Conservation (phyloP, 768 basidiomycete genomes). For the Lactifluus echinatus region DNA sequence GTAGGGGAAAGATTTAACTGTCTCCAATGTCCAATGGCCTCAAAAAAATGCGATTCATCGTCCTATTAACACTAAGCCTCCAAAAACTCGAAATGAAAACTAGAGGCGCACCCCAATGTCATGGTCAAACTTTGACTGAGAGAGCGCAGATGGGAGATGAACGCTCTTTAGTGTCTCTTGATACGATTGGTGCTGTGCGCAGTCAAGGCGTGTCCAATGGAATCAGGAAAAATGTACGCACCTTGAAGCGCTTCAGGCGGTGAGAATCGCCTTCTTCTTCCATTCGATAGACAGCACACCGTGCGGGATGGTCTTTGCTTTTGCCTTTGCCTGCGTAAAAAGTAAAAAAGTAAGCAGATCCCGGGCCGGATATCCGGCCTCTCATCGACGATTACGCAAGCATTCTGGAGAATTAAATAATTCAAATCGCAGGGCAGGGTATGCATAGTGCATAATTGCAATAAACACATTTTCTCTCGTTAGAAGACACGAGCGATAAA, state of each 20-base stretch:
- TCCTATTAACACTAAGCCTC: slow-evolving; percentile 37
- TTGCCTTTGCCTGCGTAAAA: no score
- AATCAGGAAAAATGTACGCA: slow-evolving; percentile 16
- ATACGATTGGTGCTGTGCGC: slow-evolving; percentile 62
- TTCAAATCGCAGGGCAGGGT: no score
- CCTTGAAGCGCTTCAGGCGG: slow-evolving; percentile 46
- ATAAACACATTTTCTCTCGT: no score
- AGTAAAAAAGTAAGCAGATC: no score
- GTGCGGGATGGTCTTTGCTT: neutral
- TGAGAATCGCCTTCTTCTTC: slow-evolving; percentile 15
- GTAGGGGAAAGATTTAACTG: slow-evolving; percentile 73
- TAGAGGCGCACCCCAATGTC: slow-evolving; percentile 41
- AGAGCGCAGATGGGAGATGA: slow-evolving; percentile 60
- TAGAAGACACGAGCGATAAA: no score
- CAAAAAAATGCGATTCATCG: slow-evolving; percentile 69
- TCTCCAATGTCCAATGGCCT: slow-evolving; percentile 63
- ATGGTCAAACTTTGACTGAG: slow-evolving; percentile 42
- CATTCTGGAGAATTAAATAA: no score
- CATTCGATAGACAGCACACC: slow-evolving; percentile 16
- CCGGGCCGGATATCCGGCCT: no score
- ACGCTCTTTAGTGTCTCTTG: slow-evolving; percentile 56
- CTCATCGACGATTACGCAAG: no score
- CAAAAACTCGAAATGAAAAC: neutral
- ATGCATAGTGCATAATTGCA: no score
- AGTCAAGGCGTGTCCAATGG: neutral